phyloP scores from a whole-genome alignment of 176 grass and related monocot genomes.

The Zoysia japonica region DNA sequence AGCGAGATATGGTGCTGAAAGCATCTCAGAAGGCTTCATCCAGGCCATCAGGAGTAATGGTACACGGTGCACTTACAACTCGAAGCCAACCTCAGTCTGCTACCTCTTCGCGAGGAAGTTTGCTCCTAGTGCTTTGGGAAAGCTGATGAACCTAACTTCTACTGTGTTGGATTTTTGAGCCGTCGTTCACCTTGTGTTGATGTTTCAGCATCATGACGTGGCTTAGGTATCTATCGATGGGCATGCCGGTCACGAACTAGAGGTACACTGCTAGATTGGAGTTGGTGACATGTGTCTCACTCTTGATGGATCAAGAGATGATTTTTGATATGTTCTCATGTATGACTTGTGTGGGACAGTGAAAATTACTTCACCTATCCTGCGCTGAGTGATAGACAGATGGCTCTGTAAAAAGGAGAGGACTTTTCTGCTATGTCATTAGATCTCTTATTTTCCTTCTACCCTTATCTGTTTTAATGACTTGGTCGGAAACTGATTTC shows the following conservation, averaged over 20 bases:
- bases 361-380: conserved; percentile 51
- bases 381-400: conserved; percentile 26
- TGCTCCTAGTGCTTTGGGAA: conserved; percentile 70
- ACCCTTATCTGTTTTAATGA: conserved; percentile 38
- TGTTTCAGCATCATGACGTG: background rate
- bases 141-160: conserved; percentile 68
- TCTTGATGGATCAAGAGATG: conserved; percentile 34
- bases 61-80: conserved; percentile 66
- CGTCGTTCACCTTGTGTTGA: background rate
- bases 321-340: conserved; percentile 18
- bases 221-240: conserved; percentile 15
- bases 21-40: conserved; percentile 61
- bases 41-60: conserved; percentile 80
- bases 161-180: conserved; percentile 65
- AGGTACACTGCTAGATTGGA: conserved; percentile 29
- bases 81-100: conserved; percentile 55
- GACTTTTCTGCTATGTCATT: conserved; percentile 43
- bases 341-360: conserved; percentile 41
- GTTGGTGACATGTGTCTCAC: conserved; percentile 20
- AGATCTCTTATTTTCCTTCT: conserved; percentile 17
- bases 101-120: conserved; percentile 88
- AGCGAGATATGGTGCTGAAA: conserved; percentile 64
- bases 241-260: conserved; percentile 17
- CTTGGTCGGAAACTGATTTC: conserved; percentile 57
- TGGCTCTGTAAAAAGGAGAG: conserved; percentile 32